Evolutionary conservation across 2,329 filamentous ascomycete species (phyloP).

Genomic region (Botrytis medusae): DNA sequence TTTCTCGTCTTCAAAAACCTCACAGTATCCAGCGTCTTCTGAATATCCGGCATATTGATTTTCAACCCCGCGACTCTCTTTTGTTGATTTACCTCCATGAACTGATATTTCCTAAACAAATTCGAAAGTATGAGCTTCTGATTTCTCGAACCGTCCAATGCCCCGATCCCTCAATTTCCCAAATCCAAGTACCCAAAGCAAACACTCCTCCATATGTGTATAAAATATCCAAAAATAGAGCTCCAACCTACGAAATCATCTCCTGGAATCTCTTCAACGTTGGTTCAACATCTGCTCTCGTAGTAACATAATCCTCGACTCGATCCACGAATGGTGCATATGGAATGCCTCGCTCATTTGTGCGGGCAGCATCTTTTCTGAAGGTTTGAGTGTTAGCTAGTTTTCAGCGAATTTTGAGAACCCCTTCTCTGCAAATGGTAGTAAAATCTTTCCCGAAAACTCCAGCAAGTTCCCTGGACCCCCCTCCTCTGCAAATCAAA

Average conservation of each 20-base stretch:
- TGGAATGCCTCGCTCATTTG: slow-evolving; percentile 81
- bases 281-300: slow-evolving; percentile 74
- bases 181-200: not conserved
- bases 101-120: slow-evolving; percentile 86
- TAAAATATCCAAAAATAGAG: not conserved
- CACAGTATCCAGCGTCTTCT: slow-evolving; percentile 92
- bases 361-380: slow-evolving; percentile 47
- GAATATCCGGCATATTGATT: slow-evolving; percentile 96
- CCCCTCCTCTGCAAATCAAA: not conserved
- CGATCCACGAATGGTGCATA: slow-evolving; percentile 83
- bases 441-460: not conserved
- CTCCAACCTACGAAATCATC: slow-evolving; percentile 76
- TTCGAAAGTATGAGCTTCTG: slow-evolving; percentile 31
- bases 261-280: slow-evolving; percentile 84
- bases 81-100: slow-evolving; percentile 96
- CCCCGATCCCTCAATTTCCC: not conserved
- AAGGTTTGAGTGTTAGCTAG: slow-evolving; percentile 2
- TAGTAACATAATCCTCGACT: slow-evolving; percentile 82
- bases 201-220: not conserved
- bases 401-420: slow-evolving; percentile 21
- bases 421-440: not conserved
- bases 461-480: not conserved
- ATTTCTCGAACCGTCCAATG: not conserved
- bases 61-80: slow-evolving; percentile 76
- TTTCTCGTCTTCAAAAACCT: slow-evolving; percentile 76